Evolutionary conservation across 1,139 yeast genomes (phyloP), one percentile per base, ranked within the genome.

Genomic region (Tardiomyces blankii): DNA sequence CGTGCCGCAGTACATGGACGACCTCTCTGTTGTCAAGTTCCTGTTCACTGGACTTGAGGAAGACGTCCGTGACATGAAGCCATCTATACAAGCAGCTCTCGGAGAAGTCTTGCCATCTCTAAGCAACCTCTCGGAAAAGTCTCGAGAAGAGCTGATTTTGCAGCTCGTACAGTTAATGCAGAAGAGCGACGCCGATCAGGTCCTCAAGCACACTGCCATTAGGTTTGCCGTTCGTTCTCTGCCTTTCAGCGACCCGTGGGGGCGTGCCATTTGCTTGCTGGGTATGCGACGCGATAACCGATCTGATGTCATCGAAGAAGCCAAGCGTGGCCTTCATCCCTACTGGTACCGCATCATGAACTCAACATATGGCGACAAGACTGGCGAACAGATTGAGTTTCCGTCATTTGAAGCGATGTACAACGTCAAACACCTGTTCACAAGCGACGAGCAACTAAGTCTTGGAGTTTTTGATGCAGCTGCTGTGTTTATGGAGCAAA

Each of bases 271-370:
- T 39, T 82, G 91, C 57, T 61, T 88, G 18, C 62, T 82, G 44
- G 96, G 88, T 8, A 64, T 86, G 11, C 65, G 77, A 16, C 64
- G 62, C 2, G 54, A 50, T 4, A 83, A 82, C 53, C 70, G 84
- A 45, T 72, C 86, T 1, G 95, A 87, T 53, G 77, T 82, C 0
- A 68, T 80, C 13, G 95, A 88, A 56, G 96, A 88, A 61, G 82
- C 96, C 0, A 63, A 64, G n/a, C 77, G 77, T 49, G 97, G 97
- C 0, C 68, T 91, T 27, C 80, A 86, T 58, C 96, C 96, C 0
- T 77, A 84, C 57, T 75, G 82, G 78, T 80, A 75, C 57, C 68
- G 66, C 44, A 62, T 57, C 11, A 54, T 51, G 30, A 61, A 56
- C 42, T 48, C 58, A 3, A 43, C 44, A 6, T 49, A 42, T 42